Evolutionary conservation across 495 filamentous ascomycete genomes (phyloP).

Genomic region (Talaromyces adpressus): DNA sequence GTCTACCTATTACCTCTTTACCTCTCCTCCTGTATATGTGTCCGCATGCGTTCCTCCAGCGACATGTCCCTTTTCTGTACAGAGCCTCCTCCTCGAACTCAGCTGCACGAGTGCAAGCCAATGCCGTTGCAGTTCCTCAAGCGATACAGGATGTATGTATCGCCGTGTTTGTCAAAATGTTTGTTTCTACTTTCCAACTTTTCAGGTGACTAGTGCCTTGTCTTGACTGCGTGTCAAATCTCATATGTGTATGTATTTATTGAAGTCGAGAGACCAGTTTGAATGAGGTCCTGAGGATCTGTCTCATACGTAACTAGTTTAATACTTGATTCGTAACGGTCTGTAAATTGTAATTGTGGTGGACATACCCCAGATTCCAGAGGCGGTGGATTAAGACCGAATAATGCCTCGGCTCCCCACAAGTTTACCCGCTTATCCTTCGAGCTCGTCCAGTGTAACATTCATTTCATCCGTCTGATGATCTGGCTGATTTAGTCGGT

Average conservation of each 20-base stretch:
- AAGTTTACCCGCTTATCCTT: not conserved
- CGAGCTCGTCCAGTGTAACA: not conserved
- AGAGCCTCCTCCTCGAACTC: not conserved
- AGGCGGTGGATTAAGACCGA: not conserved
- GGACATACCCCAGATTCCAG: not conserved
- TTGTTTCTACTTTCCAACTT: not conserved
- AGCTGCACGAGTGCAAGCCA: not conserved
- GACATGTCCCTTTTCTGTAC: not conserved
- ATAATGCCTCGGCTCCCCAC: constrained; percentile 6
- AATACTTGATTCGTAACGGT: no score
- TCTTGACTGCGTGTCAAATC: not conserved
- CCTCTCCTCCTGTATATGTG: not conserved
- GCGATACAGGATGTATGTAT: not conserved
- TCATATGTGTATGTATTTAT: constrained; percentile 4
- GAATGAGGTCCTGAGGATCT: not conserved
- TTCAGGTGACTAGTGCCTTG: not conserved
- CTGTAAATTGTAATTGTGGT: not conserved
- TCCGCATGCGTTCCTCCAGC: not conserved
- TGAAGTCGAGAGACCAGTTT: not conserved
- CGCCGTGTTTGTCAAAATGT: not conserved
- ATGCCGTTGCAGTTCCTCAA: not conserved
- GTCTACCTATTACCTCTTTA: not conserved
- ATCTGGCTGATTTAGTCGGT: not conserved
- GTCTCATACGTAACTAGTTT: not conserved
- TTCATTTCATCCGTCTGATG: not conserved